phyloP scores from a whole-genome alignment of 2,329 filamentous ascomycete genomes.

The Talaromyces sp. region DNA sequence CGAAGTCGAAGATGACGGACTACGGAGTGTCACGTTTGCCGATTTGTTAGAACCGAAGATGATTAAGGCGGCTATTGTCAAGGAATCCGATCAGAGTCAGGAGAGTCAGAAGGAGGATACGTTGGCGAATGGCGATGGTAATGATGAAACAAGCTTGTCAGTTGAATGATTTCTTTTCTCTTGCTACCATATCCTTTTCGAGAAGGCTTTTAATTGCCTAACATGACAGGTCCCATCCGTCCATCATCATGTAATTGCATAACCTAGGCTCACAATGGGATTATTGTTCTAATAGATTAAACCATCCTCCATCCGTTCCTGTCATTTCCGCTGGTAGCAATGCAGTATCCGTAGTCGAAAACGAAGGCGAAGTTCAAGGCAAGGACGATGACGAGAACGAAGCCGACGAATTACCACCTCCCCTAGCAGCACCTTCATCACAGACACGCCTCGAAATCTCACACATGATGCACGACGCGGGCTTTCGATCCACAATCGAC shows the following conservation, averaged over 20 bases:
- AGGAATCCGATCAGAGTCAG: neutral
- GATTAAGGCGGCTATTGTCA: slow-evolving; percentile 46
- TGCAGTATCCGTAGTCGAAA: slow-evolving; percentile 16
- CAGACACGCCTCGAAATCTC: slow-evolving; percentile 44
- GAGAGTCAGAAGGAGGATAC: slow-evolving; percentile 16
- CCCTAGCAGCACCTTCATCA: slow-evolving; percentile 29
- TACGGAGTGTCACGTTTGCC: slow-evolving; percentile 58
- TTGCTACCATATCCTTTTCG: slow-evolving; percentile 6
- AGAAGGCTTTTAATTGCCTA: slow-evolving; percentile 21
- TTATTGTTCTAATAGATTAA: slow-evolving; percentile 15
- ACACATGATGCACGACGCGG: slow-evolving; percentile 49
- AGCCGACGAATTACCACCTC: neutral
- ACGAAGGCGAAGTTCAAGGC: neutral
- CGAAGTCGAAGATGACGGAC: slow-evolving; percentile 60
- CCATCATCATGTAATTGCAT: neutral
- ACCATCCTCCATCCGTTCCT: neutral
- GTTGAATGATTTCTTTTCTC: slow-evolving; percentile 35
- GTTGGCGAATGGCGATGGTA: slow-evolving; percentile 25
- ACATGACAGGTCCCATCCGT: slow-evolving; percentile 32
- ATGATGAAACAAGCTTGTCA: slow-evolving; percentile 39
- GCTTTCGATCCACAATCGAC: slow-evolving; percentile 49
- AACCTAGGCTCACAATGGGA: slow-evolving; percentile 23
- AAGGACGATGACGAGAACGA: neutral
- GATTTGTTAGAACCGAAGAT: slow-evolving; percentile 70
- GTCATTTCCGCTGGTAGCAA: slow-evolving; percentile 3